A percentile compares a stretch with the other conserved stretches of the same genome.
These are phyloP conservation scores for Aristolochia fimbriata DNA, from an alignment of 164 flowering plant species.

Conservation along the genomic window DNA sequence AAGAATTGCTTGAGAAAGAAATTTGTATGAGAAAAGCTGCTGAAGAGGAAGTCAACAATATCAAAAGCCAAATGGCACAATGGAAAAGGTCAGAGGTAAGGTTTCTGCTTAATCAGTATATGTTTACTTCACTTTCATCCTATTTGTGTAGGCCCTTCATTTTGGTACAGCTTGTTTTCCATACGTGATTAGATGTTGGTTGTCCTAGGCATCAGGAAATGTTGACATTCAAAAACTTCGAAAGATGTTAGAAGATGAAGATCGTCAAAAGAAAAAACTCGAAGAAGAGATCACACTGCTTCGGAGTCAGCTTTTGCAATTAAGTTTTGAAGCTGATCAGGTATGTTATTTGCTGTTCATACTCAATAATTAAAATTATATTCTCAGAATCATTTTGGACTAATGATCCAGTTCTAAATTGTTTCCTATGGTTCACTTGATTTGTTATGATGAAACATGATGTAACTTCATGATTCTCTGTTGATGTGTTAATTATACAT, in stretches of 20 bases:
- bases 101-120: not conserved
- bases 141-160: not conserved
- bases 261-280: conserved; percentile 56
- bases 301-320: conserved; percentile 65
- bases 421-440: not conserved
- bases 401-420: not conserved
- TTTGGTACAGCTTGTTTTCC: not conserved
- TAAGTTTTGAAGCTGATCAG: conserved; percentile 92
- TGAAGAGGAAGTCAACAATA: conserved; percentile 59
- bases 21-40: conserved; percentile 49
- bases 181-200: not conserved
- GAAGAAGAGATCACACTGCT: conserved; percentile 69
- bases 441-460: not conserved
- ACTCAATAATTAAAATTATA: not conserved
- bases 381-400: not conserved
- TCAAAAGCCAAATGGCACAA: conserved; percentile 50
- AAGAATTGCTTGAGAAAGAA: conserved; percentile 57
- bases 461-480: not conserved
- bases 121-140: not conserved
- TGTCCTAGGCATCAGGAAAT: conserved; percentile 49
- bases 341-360: conserved; percentile 21
- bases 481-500: conserved; percentile 2
- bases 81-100: conserved; percentile 69
- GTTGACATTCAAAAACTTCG: conserved; percentile 58
- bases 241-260: conserved; percentile 75